Evolutionary conservation across 2,329 filamentous ascomycete species (phyloP).

Genomic region (Dendrostoma leiphaemia): DNA sequence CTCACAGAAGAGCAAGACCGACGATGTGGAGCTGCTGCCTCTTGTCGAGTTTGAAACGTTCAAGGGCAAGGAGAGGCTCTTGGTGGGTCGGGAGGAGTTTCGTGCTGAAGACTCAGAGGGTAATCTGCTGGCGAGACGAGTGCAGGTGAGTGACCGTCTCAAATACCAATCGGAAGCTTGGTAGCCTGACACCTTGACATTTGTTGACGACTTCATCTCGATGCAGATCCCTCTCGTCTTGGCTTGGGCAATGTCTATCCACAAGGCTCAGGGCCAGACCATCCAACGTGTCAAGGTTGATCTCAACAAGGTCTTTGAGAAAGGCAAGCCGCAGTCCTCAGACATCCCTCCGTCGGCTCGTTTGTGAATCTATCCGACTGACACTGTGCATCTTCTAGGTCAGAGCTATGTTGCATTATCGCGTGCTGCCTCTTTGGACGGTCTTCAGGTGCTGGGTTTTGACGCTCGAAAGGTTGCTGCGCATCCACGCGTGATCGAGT

Average conservation of each 20-base stretch:
- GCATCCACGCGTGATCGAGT: conserved; percentile 13
- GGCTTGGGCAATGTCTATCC: conserved; percentile 17
- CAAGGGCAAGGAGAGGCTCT: conserved; percentile 1
- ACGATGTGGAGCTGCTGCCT: neutral
- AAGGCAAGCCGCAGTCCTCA: neutral
- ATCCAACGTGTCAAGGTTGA: conserved; percentile 16
- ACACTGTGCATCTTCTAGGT: neutral
- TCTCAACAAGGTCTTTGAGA: conserved; percentile 15
- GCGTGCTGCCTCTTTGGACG: conserved; percentile 11
- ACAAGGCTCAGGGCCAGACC: conserved; percentile 19
- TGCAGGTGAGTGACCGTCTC: conserved; percentile 3
- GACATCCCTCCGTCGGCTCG: neutral
- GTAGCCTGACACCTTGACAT: neutral
- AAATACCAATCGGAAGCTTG: neutral
- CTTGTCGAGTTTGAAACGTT: conserved; percentile 14
- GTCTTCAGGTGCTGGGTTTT: conserved; percentile 14
- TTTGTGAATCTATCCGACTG: neutral
- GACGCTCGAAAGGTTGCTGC: conserved; percentile 10
- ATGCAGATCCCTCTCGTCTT: conserved; percentile 9
- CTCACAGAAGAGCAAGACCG: neutral
- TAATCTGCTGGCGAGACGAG: conserved; percentile 10
- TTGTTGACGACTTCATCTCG: neutral
- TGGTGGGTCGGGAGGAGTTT: conserved; percentile 13
- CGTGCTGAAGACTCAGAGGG: conserved; percentile 13
- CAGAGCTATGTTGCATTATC: conserved; percentile 17